A percentile compares a stretch with the other conserved stretches of the same genome.
Evolutionary conservation across 2,329 filamentous ascomycete genomes (phyloP).

Genomic region (Pseudogymnoascus sp.): DNA sequence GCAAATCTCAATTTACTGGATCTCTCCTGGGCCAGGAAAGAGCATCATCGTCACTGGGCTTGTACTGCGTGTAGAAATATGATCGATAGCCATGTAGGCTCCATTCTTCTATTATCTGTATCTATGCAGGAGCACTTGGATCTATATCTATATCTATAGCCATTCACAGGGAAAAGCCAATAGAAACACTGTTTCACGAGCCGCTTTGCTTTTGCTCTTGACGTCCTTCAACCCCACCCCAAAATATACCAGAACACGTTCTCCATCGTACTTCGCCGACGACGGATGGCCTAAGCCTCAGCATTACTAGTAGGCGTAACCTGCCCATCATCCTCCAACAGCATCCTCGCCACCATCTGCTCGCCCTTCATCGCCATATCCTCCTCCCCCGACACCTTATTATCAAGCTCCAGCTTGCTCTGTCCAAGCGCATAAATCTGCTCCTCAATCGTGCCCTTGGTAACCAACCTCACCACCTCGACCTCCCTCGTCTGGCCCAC

Average conservation of each 20-base stretch:
- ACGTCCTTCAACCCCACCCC: neutral
- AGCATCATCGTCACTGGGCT: neutral
- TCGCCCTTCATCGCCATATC: conserved; percentile 40
- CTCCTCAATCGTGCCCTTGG: conserved; percentile 77
- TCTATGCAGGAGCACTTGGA: conserved; percentile 1
- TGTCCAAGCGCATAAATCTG: conserved; percentile 84
- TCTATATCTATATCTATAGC: conserved; percentile 9
- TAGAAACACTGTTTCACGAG: neutral
- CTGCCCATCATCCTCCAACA: conserved; percentile 20
- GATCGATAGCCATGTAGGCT: neutral
- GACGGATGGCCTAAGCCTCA: neutral
- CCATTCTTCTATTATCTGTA: neutral
- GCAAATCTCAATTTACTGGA: neutral
- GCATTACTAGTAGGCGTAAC: neutral
- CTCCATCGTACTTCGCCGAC: neutral
- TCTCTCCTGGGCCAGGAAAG: neutral
- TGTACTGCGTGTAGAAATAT: neutral
- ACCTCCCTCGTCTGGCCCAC: conserved; percentile 87
- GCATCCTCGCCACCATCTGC: conserved; percentile 40
- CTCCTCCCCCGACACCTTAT: conserved; percentile 53
- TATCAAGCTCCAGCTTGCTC: conserved; percentile 86
- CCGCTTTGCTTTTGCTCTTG: neutral
- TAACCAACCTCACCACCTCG: conserved; percentile 80
- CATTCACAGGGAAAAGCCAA: neutral
- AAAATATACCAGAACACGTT: neutral